Conservation (phyloP, 345 rosid genomes). For the Fremontodendron californicum region DNA sequence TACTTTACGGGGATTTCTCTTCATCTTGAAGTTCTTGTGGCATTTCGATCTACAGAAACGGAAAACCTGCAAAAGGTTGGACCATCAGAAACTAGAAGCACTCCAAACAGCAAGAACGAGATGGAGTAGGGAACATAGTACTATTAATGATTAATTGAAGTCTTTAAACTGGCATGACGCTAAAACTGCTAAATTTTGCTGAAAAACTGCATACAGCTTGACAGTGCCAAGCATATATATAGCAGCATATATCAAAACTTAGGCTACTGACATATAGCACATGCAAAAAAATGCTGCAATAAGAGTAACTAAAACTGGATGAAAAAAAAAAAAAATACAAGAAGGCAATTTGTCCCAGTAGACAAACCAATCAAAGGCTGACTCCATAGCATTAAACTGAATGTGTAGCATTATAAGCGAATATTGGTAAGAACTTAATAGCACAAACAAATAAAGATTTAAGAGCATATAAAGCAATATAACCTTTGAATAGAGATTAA, state of each 20-base stretch:
- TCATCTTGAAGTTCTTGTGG: constrained; percentile 94
- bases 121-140: background rate
- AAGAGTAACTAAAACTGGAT: background rate
- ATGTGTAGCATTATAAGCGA: no score
- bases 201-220: background rate
- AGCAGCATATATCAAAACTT: background rate
- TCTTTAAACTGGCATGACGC: background rate
- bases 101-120: background rate
- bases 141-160: background rate
- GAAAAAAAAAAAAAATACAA: background rate
- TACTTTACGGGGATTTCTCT: constrained; percentile 92
- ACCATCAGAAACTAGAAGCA: background rate
- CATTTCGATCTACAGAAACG: constrained; percentile 89
- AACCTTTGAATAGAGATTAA: background rate
- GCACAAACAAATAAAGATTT: background rate
- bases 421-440: background rate
- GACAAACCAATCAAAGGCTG: background rate
- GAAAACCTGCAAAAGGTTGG: constrained; percentile 52
- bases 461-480: background rate
- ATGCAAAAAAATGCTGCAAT: background rate
- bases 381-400: background rate
- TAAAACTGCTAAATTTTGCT: background rate
- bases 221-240: background rate
- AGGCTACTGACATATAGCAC: background rate
- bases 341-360: background rate